Percentiles rank a stretch among this genome's conserved stretches.
Evolutionary conservation across 73 alveolate species (phyloP).

Genomic region (Stentor coeruleus): DNA sequence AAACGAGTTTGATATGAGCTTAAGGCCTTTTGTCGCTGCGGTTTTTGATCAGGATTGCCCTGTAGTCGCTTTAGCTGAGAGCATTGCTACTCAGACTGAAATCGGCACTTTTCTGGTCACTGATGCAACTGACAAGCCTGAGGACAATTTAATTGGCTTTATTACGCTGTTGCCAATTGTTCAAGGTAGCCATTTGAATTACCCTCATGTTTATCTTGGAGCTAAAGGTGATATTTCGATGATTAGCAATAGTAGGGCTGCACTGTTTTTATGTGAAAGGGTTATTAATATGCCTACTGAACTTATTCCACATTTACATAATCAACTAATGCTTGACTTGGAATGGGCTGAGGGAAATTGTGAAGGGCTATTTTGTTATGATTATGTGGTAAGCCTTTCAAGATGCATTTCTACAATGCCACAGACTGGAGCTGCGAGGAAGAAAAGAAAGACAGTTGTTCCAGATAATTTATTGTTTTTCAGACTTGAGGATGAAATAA

Average conservation of each 20-base stretch:
- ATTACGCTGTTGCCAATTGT: not conserved
- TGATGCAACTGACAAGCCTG: conserved; percentile 24
- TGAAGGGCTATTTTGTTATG: not conserved
- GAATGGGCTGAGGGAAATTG: conserved; percentile 20
- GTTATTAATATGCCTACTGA: conserved; percentile 27
- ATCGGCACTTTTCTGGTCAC: conserved; percentile 25
- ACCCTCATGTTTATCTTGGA: not conserved
- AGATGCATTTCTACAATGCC: not conserved
- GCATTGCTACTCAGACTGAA: conserved; percentile 19
- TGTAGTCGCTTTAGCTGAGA: not conserved
- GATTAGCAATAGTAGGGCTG: not conserved
- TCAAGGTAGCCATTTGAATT: not conserved
- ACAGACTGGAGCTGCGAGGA: conserved; percentile 9
- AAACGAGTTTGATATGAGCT: conserved; percentile 2
- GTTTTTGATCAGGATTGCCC: conserved; percentile 13
- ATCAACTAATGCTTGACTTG: conserved; percentile 17
- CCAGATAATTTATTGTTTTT: not conserved
- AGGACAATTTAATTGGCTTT: conserved; percentile 15
- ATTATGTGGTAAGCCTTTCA: not conserved
- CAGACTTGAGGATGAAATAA: conserved; percentile 10
- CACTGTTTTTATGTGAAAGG: conserved; percentile 21
- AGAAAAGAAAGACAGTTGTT: not conserved
- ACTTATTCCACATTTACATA: conserved; percentile 21
- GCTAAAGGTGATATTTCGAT: conserved; percentile 19
- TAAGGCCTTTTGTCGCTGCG: not conserved